Percentiles rank a stretch among this genome's conserved stretches.
Conservation (phyloP, 352 stramenopile genomes). For the Globisporangium irregulare region DNA sequence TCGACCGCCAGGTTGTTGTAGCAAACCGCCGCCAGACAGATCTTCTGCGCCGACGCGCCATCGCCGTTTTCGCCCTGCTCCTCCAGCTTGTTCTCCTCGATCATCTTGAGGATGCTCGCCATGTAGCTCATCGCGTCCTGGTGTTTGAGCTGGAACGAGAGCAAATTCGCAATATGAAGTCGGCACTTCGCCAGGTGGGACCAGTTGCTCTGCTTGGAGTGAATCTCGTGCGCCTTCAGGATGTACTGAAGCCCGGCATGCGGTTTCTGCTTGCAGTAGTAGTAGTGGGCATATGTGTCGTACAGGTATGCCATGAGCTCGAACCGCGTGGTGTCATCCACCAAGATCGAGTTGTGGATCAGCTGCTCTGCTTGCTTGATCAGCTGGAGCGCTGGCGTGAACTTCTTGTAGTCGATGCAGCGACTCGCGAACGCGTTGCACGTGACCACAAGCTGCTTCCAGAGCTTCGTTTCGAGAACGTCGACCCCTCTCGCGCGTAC, state of each 20-base stretch:
- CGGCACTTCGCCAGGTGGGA: conserved; percentile 89
- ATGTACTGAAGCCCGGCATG: conserved; percentile 84
- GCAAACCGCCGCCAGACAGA: conserved; percentile 86
- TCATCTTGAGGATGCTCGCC: conserved; percentile 82
- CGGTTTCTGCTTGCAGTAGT: conserved; percentile 80
- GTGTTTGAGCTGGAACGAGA: conserved; percentile 79
- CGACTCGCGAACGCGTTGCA: conserved; percentile 87
- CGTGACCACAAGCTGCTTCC: conserved; percentile 90
- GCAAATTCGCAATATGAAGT: conserved; percentile 77
- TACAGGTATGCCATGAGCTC: conserved; percentile 83
- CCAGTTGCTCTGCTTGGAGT: conserved; percentile 71
- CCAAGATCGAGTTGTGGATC: conserved; percentile 73
- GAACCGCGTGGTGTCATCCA: conserved; percentile 38
- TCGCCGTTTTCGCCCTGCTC: conserved; percentile 24
- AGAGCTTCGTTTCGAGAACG: conserved; percentile 70
- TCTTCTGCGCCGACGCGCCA: conserved; percentile 78
- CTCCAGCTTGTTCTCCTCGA: conserved; percentile 88
- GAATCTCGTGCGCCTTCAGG: conserved; percentile 80
- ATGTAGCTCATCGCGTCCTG: conserved; percentile 75
- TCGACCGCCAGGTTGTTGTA: conserved; percentile 94
- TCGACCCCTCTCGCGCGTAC: conserved; percentile 53
- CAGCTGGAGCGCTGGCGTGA: conserved; percentile 71
- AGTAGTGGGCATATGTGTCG: conserved; percentile 90
- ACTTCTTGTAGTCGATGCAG: conserved; percentile 82
- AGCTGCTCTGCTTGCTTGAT: conserved; percentile 80